A percentile compares a stretch with the other conserved stretches of the same genome.
phyloP scores from a whole-genome alignment of 2,329 filamentous ascomycete genomes.

The Alternaria ethzedia region DNA sequence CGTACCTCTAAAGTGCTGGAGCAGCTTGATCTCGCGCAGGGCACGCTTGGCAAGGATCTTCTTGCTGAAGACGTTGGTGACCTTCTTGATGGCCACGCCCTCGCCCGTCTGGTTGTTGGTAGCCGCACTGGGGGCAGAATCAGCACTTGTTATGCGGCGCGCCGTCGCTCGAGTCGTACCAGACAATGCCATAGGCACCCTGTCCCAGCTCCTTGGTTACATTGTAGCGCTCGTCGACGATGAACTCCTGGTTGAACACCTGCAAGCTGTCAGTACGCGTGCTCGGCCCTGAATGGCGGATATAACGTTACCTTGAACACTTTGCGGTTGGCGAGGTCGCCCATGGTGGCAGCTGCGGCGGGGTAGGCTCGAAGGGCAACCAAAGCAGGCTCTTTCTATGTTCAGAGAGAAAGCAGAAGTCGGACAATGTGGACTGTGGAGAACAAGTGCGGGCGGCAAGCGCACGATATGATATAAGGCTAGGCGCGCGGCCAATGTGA shows the following conservation, averaged over 20 bases:
- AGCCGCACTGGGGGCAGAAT: conserved; percentile 71
- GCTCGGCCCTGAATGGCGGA: neutral
- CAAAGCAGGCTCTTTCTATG: no score
- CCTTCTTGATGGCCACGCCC: conserved; percentile 98
- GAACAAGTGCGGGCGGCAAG: conserved; percentile 21
- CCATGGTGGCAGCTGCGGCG: conserved; percentile 52
- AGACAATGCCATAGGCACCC: conserved; percentile 98
- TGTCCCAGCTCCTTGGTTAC: conserved; percentile 99
- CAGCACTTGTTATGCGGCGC: conserved; percentile 16
- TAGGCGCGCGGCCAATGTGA: conserved; percentile 41
- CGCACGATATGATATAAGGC: conserved; percentile 30
- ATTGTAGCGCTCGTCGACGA: conserved; percentile 97
- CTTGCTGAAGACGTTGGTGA: conserved; percentile 99
- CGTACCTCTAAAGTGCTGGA: conserved; percentile 86
- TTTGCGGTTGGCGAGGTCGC: conserved; percentile 75
- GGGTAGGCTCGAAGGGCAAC: no score
- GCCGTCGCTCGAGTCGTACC: conserved; percentile 62
- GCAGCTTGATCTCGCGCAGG: conserved; percentile 95
- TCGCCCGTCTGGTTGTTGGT: conserved; percentile 90
- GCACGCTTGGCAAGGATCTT: conserved; percentile 99
- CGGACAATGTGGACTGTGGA: conserved; percentile 6
- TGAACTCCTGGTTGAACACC: conserved; percentile 98
- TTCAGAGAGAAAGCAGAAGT: no score
- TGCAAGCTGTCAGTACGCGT: conserved; percentile 6
- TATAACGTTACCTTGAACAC: conserved; percentile 36